Conservation (phyloP, 2,329 filamentous ascomycete species). For the Clarireedia sp. region DNA sequence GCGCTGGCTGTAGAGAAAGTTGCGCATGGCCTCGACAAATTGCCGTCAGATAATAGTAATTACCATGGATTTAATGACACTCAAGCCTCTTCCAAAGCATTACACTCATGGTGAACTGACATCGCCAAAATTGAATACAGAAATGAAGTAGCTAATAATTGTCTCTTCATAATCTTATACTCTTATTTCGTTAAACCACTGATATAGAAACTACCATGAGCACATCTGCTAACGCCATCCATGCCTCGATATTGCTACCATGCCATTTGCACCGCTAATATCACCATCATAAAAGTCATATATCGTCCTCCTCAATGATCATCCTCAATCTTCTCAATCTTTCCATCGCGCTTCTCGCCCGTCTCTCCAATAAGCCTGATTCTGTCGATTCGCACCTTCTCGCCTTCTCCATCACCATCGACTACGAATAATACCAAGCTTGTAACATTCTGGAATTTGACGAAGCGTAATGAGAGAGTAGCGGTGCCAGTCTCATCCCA, state of each 20-base stretch:
- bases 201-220: slow-evolving; percentile 2
- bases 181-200: neutral
- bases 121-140: neutral
- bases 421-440: slow-evolving; percentile 83
- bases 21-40: neutral
- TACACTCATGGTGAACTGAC: too few relatives aligned
- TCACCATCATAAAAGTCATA: slow-evolving; percentile 4
- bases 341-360: slow-evolving; percentile 86
- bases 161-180: neutral
- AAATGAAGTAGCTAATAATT: neutral
- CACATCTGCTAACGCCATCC: slow-evolving; percentile 19
- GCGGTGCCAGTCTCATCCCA: slow-evolving; percentile 77
- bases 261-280: neutral
- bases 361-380: slow-evolving; percentile 77
- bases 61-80: neutral
- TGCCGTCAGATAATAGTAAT: slow-evolving; percentile 8
- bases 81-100: too few relatives aligned
- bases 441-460: slow-evolving; percentile 94
- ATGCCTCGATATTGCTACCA: slow-evolving; percentile 12
- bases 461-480: slow-evolving; percentile 69
- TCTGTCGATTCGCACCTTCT: slow-evolving; percentile 78
- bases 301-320: slow-evolving; percentile 46
- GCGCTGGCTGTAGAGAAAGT: too few relatives aligned
- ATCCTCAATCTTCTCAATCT: slow-evolving; percentile 89
- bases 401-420: slow-evolving; percentile 72